These are phyloP conservation scores for Aspergillus homomorphus DNA, from an alignment of 495 filamentous ascomycete species.

Conservation along the genomic window DNA sequence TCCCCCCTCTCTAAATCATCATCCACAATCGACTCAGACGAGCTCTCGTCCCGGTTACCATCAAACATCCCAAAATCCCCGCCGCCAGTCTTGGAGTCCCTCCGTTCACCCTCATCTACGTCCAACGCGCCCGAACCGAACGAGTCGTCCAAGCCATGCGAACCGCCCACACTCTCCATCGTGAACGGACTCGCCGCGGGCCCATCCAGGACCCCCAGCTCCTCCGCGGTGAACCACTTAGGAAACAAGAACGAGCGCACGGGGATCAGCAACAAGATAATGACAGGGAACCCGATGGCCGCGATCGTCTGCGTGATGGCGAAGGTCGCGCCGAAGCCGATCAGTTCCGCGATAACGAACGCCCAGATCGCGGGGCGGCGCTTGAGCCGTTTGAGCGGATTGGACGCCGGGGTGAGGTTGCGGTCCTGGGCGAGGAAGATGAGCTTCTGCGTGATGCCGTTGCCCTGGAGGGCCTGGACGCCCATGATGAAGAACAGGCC, in stretches of 20 bases:
- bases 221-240: slow-evolving; percentile 60
- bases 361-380: slow-evolving; percentile 65
- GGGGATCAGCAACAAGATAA: slow-evolving; percentile 81
- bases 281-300: slow-evolving; percentile 88
- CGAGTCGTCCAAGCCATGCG: slow-evolving; percentile 47
- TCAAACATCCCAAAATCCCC: slow-evolving; percentile 18
- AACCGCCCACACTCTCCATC: slow-evolving; percentile 79
- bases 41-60: slow-evolving; percentile 15
- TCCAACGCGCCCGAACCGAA: not conserved
- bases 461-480: slow-evolving; percentile 72
- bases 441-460: slow-evolving; percentile 80
- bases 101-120: slow-evolving; percentile 18
- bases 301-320: slow-evolving; percentile 96
- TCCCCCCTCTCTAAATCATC: slow-evolving; percentile 44
- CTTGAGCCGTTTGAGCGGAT: slow-evolving; percentile 62
- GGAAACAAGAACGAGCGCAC: slow-evolving; percentile 71
- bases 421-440: slow-evolving; percentile 71
- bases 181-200: slow-evolving; percentile 81
- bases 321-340: slow-evolving; percentile 83
- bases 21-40: slow-evolving; percentile 29
- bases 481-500: slow-evolving; percentile 97
- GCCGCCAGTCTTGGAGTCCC: slow-evolving; percentile 5
- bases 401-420: slow-evolving; percentile 56
- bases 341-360: slow-evolving; percentile 72
- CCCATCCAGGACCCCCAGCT: slow-evolving; percentile 69